Base-by-base conservation (phyloP, 2,329 filamentous ascomycete species). In the Coniella lustricola region DNA sequence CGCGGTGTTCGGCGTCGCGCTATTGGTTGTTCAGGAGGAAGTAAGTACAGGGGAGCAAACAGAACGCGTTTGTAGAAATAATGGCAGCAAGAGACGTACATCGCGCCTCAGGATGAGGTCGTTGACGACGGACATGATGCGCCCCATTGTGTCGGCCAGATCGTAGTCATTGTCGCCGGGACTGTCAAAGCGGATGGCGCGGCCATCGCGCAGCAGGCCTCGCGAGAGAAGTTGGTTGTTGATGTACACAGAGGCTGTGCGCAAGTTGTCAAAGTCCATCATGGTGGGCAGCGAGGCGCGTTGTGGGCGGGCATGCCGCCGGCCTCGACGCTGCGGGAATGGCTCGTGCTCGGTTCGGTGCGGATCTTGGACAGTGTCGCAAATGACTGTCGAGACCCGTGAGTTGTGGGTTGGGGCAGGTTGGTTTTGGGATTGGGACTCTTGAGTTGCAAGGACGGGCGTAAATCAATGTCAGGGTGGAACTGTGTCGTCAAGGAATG, bases 111-210 rank as follows among this genome's bases (percentile, higher is more conserved):
- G 66, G 51, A 98, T 88, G 57, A 98, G 69, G 63, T 98, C 93
- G 66, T 98, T 95, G 42, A 98, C 82, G 20, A 98, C 77, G 62
- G 91, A 87, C 69, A 98, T 95, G 58, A 97, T 84, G 56, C 82
- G 81, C 17, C 86, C 85, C 82, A 93, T 91, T 16, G 86, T 87
- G 44, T 77, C 79, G 20, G 65, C 62, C 36, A 74, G 56, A 31
- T 60, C 59, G 39, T 50, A 60, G 77, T 83, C 79, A 51, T 74
- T 76, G 54, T 79, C 74, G 46, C 79, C 79, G 8, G 87, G 84
- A 54, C 81, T 73, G 52, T 86, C 82, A 64, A 98, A 98, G 65
- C 96, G 84, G 66, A 98, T 87, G 36, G 71, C 73, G 59, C 85
- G 80, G 56, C 85, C 81, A 76, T 84, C 80, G 57, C 78, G 74